Base-by-base conservation (phyloP, 495 filamentous ascomycete species). In the Lophiotrema nucula region DNA sequence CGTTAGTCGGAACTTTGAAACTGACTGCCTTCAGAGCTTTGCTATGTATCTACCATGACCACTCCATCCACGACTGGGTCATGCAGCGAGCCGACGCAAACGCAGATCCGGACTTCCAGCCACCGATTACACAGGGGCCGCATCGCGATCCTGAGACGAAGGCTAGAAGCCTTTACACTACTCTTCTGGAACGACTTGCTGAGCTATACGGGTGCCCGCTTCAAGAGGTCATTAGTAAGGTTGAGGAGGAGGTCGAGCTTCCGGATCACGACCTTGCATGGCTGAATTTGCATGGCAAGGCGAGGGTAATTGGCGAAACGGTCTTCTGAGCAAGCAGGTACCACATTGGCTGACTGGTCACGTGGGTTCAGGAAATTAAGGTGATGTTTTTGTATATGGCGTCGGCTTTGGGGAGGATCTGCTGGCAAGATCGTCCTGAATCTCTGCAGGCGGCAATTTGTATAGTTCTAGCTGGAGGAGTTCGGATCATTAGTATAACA, bases 41-140 rank as follows among this genome's bases (percentile, higher is more conserved):
- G 2, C 24, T 62, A 35, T 42, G 28, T 22, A n/a, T 60, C 3
- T 60, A 60, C 37, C 58, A 62, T 35, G 49, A 61, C 19, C 58
- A 61, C 24, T 16, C 43, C 2, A 42, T 42, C 10, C 41, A 53
- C 13, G 47, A 54, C 43, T 44, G 44, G 43, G 58, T 35, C 31
- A 15, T 8, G 15, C 31, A 15, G 31, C 16, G 16, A 15, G 1
- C 28, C 27, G 11, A 41, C 18, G 22, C 21, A 26, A 1, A 28
- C 1, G 5, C 47, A 23, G 24, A 24, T 1, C 25, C 18, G 3
- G 37, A 31, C 5, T 33, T 51, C 5, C 27, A 38, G 31, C 42
- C 31, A 6, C 51, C 46, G 11, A 24, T 50, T 3, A 62, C 58
- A n/a, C 46, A 56, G n/a, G 58, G 58, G 13, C 51, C 58, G 15